Evolutionary conservation across 768 basidiomycete species (phyloP).

Genomic region (Porpolomopsis calyptriformis): DNA sequence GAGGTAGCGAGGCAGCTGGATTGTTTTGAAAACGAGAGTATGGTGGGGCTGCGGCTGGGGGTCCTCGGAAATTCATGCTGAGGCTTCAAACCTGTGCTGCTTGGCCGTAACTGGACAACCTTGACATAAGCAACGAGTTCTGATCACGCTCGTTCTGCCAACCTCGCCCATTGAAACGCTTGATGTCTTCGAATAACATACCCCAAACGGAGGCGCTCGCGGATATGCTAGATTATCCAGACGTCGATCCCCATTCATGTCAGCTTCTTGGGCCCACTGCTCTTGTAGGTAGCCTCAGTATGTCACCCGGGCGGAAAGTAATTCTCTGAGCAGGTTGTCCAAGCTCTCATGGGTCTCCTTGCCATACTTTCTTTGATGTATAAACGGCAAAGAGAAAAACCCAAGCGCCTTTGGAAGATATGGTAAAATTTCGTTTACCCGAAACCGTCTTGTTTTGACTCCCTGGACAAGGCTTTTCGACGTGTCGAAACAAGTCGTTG

Average conservation of each 20-base stretch:
- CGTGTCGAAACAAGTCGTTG: slow-evolving; percentile 84
- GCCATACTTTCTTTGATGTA: slow-evolving; percentile 81
- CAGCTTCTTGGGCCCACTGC: slow-evolving; percentile 43
- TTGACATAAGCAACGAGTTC: background rate
- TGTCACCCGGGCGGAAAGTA: slow-evolving; percentile 36
- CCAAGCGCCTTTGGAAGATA: slow-evolving; percentile 84
- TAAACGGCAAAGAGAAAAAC: slow-evolving; percentile 80
- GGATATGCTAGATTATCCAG: slow-evolving; percentile 22
- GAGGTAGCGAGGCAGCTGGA: slow-evolving; percentile 20
- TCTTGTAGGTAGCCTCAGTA: slow-evolving; percentile 27
- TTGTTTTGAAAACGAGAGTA: slow-evolving; percentile 34
- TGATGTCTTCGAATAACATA: slow-evolving; percentile 1
- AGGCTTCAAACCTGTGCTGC: too few species aligned
- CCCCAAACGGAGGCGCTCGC: slow-evolving; percentile 7
- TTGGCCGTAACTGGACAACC: slow-evolving; percentile 10
- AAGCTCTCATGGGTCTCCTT: slow-evolving; percentile 81
- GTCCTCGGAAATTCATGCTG: slow-evolving; percentile 39
- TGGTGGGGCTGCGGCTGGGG: slow-evolving; percentile 27
- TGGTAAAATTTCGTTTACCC: slow-evolving; percentile 43
- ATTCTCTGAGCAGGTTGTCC: slow-evolving; percentile 57
- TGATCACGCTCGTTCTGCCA: background rate
- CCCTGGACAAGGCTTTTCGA: slow-evolving; percentile 63
- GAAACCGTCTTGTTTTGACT: slow-evolving; percentile 6
- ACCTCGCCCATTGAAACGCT: background rate
- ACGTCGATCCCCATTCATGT: slow-evolving; percentile 40